Evolutionary conservation across 1,284 basidiomycete genomes (phyloP), one percentile per base, ranked within the genome.

Genomic region (Austroboletus novae-zelandiae): DNA sequence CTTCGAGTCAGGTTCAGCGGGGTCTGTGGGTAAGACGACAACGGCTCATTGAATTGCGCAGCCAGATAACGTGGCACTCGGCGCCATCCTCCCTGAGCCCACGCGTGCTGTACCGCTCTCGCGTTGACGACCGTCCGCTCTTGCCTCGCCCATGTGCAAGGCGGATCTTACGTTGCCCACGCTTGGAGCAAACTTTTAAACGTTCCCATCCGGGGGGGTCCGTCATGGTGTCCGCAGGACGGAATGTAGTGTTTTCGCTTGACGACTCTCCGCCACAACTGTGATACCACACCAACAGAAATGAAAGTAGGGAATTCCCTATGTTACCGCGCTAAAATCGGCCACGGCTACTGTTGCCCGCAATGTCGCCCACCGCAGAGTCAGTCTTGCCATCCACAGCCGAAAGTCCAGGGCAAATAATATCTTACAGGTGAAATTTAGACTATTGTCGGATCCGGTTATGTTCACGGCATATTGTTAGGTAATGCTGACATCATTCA

Each of bases 161-260:
- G 34, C 13, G 45, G 17, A 41, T 25, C 29, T 61, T 51, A 58
- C 58, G 55, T 62, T 51, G 44, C 25, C 41, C 23, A 45, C 45
- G 58, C 34, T 58, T 56, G 30, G 44, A 52, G 54, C 37, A 59
- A 45, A 43, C 47, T 59, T 59, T 59, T 47, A 55, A 41, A 40
- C 57, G 53, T 54, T 40, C 51, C 1, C 48, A 23, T 39, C 36
- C 37, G 27, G 40, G 39, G 51, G 17, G 6, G 11, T 3, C 14
- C 15, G 2, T 7, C 11, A 27, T 13, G 4, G 15, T 35, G 34
- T 35, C 6, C 34, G 34, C 34, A 14, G 15, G 36, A 50, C 27
- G 32, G n/a, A 20, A 45, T 31, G 43, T 53, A 17, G 48, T 43
- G 50, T 48, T 40, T 39, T 48, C 25, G 30, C 43, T n/a, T 36